Evolutionary conservation across 1,139 yeast genomes (phyloP).

Genomic region (Pneumocystis canis): DNA sequence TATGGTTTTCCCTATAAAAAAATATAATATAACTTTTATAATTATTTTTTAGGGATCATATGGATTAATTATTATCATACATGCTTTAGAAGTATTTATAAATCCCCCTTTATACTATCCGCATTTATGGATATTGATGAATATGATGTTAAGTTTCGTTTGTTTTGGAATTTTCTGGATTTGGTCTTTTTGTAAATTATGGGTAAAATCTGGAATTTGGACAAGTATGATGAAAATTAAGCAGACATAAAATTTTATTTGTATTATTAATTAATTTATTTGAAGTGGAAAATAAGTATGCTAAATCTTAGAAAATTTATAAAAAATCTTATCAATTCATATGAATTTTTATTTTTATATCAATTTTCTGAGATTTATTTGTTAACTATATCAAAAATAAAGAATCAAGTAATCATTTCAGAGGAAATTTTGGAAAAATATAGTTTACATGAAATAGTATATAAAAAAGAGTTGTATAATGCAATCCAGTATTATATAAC

Average conservation of each 20-base stretch:
- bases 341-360: too few relatives aligned
- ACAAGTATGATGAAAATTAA: background rate
- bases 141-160: slow-evolving; percentile 57
- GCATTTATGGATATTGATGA: slow-evolving; percentile 72
- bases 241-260: background rate
- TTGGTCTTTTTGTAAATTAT: slow-evolving; percentile 21
- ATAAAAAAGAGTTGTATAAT: too few relatives aligned
- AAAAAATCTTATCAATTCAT: too few relatives aligned
- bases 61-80: slow-evolving; percentile 37
- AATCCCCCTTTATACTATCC: slow-evolving; percentile 52
- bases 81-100: slow-evolving; percentile 36
- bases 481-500: too few relatives aligned
- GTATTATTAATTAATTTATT: too few relatives aligned
- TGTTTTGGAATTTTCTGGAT: slow-evolving; percentile 66
- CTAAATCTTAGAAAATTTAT: too few relatives aligned
- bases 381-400: too few relatives aligned
- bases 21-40: background rate
- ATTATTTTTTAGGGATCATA: slow-evolving; percentile 35
- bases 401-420: too few relatives aligned
- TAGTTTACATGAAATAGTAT: too few relatives aligned
- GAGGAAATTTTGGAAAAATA: too few relatives aligned
- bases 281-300: too few relatives aligned
- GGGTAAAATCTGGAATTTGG: background rate
- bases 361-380: too few relatives aligned
- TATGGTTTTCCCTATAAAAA: background rate